Evolutionary conservation across 805 yeast species (phyloP).

Genomic region (Kodamaea kaohsiungensis): DNA sequence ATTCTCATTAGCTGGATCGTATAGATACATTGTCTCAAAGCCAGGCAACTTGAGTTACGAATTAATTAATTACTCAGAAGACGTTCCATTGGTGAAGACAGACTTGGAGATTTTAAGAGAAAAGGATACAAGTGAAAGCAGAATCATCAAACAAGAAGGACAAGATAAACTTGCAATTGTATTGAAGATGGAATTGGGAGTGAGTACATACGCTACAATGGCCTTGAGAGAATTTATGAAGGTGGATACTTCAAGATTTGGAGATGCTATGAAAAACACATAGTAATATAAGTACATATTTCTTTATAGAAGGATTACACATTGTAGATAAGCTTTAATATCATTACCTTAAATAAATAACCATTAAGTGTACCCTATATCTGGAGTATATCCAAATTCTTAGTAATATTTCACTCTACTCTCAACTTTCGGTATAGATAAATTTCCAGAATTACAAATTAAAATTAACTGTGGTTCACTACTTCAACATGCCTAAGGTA

Average conservation of each 20-base stretch:
- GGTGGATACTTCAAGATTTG: slow-evolving; percentile 57
- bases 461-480: background rate
- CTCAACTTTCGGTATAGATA: background rate
- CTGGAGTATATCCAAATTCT: no score
- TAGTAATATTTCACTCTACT: no score
- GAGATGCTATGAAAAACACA: slow-evolving; percentile 15
- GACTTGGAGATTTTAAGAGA: slow-evolving; percentile 56
- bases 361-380: no score
- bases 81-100: slow-evolving; percentile 76
- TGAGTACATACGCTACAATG: slow-evolving; percentile 96
- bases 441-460: background rate
- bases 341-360: no score
- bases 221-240: slow-evolving; percentile 89
- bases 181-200: slow-evolving; percentile 73
- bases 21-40: slow-evolving; percentile 69
- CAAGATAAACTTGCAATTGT: slow-evolving; percentile 62
- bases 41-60: slow-evolving; percentile 66
- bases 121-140: slow-evolving; percentile 22
- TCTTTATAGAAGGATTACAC: no score
- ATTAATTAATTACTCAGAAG: slow-evolving; percentile 59
- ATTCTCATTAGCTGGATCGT: slow-evolving; percentile 89
- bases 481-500: slow-evolving; percentile 7
- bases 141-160: slow-evolving; percentile 30
- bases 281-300: background rate
- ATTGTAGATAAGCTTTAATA: no score